Percentiles rank a stretch among this genome's conserved stretches.
phyloP scores from a whole-genome alignment of 345 rosid species.

The Odontarrhena argentea region DNA sequence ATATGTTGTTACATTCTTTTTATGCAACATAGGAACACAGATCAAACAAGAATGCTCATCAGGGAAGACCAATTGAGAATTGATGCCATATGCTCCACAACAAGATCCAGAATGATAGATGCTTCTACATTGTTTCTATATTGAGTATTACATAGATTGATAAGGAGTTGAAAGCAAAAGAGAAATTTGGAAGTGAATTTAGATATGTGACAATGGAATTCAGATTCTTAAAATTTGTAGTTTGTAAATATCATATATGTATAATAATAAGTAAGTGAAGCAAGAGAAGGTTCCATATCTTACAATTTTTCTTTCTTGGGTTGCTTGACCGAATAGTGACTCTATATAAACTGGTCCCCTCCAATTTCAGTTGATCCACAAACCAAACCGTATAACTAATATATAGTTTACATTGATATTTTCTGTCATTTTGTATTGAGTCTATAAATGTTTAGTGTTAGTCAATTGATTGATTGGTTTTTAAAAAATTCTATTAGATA shows the following conservation, averaged over 20 bases:
- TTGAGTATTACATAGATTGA: constrained; percentile 19
- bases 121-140: constrained; percentile 28
- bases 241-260: constrained; percentile 37
- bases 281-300: neutral
- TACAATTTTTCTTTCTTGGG: constrained; percentile 3
- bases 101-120: constrained; percentile 14
- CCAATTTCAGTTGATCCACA: too few relatives aligned
- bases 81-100: constrained; percentile 21
- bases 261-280: constrained; percentile 15
- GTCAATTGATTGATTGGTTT: too few relatives aligned
- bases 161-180: neutral
- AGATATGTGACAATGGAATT: constrained; percentile 19
- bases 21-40: constrained; percentile 33
- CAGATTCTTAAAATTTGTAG: constrained; percentile 3
- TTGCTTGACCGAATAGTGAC: neutral
- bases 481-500: too few relatives aligned
- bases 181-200: neutral
- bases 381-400: too few relatives aligned
- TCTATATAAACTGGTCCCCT: too few relatives aligned
- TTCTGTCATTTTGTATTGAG: too few relatives aligned
- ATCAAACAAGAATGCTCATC: constrained; percentile 33
- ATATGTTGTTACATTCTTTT: neutral
- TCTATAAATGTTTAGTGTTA: too few relatives aligned
- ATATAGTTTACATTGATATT: too few relatives aligned
- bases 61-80: constrained; percentile 29